Conservation (phyloP, 306 rosid genomes). For the Lupinus albus region DNA sequence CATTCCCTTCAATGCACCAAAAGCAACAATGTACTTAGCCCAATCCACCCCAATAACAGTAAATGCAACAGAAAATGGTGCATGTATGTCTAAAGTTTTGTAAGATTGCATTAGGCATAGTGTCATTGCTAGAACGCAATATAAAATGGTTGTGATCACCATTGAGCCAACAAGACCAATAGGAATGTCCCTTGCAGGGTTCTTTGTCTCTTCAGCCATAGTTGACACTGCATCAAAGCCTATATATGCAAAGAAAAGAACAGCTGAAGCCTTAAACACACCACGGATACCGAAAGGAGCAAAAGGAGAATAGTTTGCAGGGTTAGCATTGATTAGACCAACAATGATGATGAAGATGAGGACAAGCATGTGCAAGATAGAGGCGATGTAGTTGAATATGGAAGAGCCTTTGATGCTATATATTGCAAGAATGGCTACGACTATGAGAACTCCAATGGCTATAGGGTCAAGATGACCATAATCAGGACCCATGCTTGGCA, state of each 20-base stretch:
- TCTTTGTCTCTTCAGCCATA: conserved; percentile 87
- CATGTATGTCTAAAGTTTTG: conserved; percentile 32
- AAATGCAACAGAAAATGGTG: conserved; percentile 71
- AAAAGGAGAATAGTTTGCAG: conserved; percentile 51
- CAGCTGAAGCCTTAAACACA: conserved; percentile 65
- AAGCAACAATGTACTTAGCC: conserved; percentile 84
- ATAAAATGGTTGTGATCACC: conserved; percentile 49
- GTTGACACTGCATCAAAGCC: conserved; percentile 87
- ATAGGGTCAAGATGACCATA: conserved; percentile 73
- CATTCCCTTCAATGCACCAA: conserved; percentile 85
- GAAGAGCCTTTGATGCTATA: conserved; percentile 84
- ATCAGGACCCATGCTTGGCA: background rate
- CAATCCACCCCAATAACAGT: conserved; percentile 67
- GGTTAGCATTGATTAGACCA: conserved; percentile 66
- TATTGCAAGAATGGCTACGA: conserved; percentile 55
- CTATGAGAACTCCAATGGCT: conserved; percentile 51
- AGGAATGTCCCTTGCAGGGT: conserved; percentile 78
- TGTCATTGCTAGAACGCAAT: conserved; percentile 67
- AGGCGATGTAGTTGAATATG: conserved; percentile 73
- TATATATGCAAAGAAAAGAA: conserved; percentile 78
- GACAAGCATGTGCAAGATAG: conserved; percentile 59
- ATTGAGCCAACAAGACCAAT: conserved; percentile 83
- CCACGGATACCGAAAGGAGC: conserved; percentile 53
- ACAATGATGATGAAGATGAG: conserved; percentile 70
- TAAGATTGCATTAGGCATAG: conserved; percentile 73